Evolutionary conservation across 345 rosid genomes (phyloP), one percentile per base, ranked within the genome.

Genomic region (Hibiscus mutabilis): DNA sequence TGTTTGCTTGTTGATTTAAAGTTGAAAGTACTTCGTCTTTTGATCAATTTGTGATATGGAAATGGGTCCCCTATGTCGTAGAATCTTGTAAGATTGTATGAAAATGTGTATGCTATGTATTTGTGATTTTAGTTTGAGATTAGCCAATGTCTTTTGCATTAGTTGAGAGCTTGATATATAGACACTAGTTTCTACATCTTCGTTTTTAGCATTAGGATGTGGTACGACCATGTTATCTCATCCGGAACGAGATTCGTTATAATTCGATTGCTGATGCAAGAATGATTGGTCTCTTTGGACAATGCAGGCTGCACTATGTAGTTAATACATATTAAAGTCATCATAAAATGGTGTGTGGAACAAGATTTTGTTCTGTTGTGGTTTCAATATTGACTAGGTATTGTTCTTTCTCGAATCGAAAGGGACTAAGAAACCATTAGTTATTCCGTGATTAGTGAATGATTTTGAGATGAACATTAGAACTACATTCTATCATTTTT

Each of bases 121-220:
- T n/a, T n/a, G n/a, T n/a, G n/a, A n/a, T 60, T 29, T 60, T 60
- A 60, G 42, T 31, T 16, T 59, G 13, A 15, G 44, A 61, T 61
- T n/a, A 42, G 64, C 21, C 31, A 12, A 42, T 64, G 18, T 40
- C 68, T 21, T 40, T 64, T 21, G 18, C 12, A 13, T 40, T 42
- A 12, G 68, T 64, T 19, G 0, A 64, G 53, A 66, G 71, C 60
- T 51, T 68, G 11, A 68, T 18, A 18, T 68, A n/a, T n/a, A n/a
- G 44, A 61, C 16, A 6, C 40, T 35, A 47, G 15, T 47, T 47
- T 47, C n/a, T 47, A 14, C 52, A 12, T 47, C 52, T 12, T 47
- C 5, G n/a, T 12, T 3, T 47, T 47, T 14, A 47, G 52, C 2
- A 40, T 40, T 40, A 40, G 13, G 46, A 40, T 9, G 46, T 13